Base-by-base conservation (phyloP, 179 eudicot genomes). In the Carnegiea gigantea region DNA sequence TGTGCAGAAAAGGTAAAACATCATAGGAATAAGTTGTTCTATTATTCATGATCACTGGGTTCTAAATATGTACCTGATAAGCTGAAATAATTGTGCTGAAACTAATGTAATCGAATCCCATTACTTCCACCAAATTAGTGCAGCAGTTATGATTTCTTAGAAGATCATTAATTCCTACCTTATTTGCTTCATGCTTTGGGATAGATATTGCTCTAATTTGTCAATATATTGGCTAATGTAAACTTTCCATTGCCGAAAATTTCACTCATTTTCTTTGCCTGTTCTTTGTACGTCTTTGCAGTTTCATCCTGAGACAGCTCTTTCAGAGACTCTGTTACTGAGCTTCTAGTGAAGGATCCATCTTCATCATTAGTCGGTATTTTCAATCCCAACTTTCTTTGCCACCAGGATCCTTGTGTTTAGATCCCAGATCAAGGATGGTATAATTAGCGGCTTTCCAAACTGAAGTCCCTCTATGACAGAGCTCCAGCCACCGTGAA, bases 401-500 rank as follows among this genome's bases (percentile, higher is more conserved):
- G 26, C 68, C 30, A 23, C 30, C 68, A 62, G 81, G 33, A 80
- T 30, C n/a, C 90, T 92, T 6, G 89, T 40, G 72, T 83, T 85
- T 83, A 21, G 84, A 72, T 21, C 90, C 90, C 11, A 82, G 86
- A 1, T 86, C 20, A 6, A 88, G 24, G 64, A 87, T 15, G 87
- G 78, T 83, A 84, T 23, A 11, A 85, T 33, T 6, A 86, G 80
- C 14, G 88, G 86, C 73, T 65, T 78, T 48, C 84, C 85, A 38
- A 77, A 82, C 62, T 86, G 88, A 43, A 88, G 79, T 8, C 85
- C 89, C 80, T 86, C 85, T 60, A 86, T 74, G 10, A 75, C 65
- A 3, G 86, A 85, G 64, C 89, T 80, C 91, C 90, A 86, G 0
- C 92, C 95, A 53, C 81, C 82, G 75, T 91, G 94, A 28, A 87